Evolutionary conservation across 192 early-diverging fungal genomes (phyloP).

Genomic region (Podila epigama): DNA sequence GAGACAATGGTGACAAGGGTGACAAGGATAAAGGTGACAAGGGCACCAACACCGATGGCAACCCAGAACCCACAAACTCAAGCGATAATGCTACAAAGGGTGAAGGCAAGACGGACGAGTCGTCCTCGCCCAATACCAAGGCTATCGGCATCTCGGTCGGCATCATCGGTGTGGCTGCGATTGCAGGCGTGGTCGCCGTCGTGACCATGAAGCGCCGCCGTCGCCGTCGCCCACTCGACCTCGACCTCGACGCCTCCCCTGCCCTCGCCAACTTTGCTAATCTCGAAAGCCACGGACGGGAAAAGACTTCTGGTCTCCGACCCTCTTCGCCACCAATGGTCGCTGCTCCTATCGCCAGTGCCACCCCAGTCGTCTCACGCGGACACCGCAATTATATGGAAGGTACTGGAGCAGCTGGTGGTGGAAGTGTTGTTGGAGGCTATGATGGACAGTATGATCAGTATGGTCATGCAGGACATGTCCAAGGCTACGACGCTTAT

Average conservation of each 20-base stretch:
- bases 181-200: conserved; percentile 18
- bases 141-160: conserved; percentile 35
- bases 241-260: conserved; percentile 23
- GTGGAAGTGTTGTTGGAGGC: conserved; percentile 14
- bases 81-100: conserved; percentile 14
- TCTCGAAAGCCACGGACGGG: background rate
- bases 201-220: conserved; percentile 43
- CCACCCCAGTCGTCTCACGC: conserved; percentile 4
- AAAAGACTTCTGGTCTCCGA: background rate
- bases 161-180: conserved; percentile 24
- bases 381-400: conserved; percentile 6
- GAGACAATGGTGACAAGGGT: background rate
- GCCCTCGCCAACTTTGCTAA: conserved; percentile 1
- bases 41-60: background rate
- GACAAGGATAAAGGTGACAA: background rate
- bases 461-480: conserved; percentile 4
- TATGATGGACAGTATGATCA: conserved; percentile 13
- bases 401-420: conserved; percentile 9
- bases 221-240: conserved; percentile 31
- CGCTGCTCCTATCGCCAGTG: conserved; percentile 27
- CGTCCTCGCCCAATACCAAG: conserved; percentile 1
- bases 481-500: conserved; percentile 6
- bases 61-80: background rate
- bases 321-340: background rate
- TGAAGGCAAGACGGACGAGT: background rate